phyloP scores from a whole-genome alignment of 352 stramenopile genomes.

The Discostella stelligera region DNA sequence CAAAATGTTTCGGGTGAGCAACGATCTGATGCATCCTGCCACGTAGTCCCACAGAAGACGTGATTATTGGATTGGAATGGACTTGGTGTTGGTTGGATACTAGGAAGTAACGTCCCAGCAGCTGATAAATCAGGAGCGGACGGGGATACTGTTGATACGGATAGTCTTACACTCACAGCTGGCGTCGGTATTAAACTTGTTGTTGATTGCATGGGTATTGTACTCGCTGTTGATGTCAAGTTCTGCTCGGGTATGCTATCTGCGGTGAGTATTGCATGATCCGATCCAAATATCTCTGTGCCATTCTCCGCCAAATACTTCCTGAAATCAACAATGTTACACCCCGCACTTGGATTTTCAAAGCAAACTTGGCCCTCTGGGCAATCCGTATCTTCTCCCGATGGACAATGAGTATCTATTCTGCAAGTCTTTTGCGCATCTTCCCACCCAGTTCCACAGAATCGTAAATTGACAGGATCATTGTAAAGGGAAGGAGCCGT shows the following conservation, averaged over 20 bases:
- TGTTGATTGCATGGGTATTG: not conserved
- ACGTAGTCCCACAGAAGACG: slow-evolving; percentile 42
- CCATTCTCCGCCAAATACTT: slow-evolving; percentile 28
- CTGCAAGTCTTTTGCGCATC: slow-evolving; percentile 30
- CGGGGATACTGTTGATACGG: not conserved
- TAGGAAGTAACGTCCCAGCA: not conserved
- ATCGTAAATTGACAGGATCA: slow-evolving; percentile 37
- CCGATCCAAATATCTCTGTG: slow-evolving; percentile 31
- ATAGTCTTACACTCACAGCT: not conserved
- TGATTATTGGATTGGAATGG: slow-evolving; percentile 18
- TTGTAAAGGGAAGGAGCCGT: slow-evolving; percentile 23
- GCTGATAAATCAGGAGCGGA: not conserved
- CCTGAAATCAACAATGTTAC: slow-evolving; percentile 49
- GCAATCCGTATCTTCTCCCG: slow-evolving; percentile 31
- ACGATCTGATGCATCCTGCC: slow-evolving; percentile 20
- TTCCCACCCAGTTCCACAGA: slow-evolving; percentile 39
- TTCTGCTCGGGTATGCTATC: slow-evolving; percentile 2
- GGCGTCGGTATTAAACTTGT: slow-evolving; percentile 1
- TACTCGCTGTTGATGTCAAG: not conserved
- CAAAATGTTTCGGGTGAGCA: slow-evolving; percentile 54
- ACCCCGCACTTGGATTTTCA: slow-evolving; percentile 26
- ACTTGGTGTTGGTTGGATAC: not conserved
- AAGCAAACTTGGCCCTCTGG: slow-evolving; percentile 21
- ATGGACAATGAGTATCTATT: slow-evolving; percentile 41
- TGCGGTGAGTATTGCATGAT: slow-evolving; percentile 16